phyloP scores from a whole-genome alignment of 73 alveolate genomes.

The Durusdinium trenchii region DNA sequence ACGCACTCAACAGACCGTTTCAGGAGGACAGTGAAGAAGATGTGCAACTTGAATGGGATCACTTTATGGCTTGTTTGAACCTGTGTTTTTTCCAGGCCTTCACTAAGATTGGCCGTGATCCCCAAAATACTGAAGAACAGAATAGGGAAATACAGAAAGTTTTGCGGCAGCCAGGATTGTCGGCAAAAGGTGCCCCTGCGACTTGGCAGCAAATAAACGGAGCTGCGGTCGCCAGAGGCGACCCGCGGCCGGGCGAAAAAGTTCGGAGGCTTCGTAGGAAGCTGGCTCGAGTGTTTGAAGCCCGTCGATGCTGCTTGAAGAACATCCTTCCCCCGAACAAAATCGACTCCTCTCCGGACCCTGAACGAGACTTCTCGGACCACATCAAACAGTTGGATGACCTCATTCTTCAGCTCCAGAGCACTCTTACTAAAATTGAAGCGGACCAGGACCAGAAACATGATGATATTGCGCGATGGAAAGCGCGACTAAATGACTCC shows the following conservation, averaged over 20 bases:
- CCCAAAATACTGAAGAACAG: background rate
- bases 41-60: background rate
- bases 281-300: background rate
- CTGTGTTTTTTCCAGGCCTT: background rate
- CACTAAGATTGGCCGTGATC: background rate
- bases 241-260: background rate
- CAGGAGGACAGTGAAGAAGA: background rate
- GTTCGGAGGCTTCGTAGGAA: background rate
- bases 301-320: background rate
- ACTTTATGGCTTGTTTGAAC: background rate
- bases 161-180: background rate
- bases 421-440: too few species aligned
- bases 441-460: background rate
- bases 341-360: background rate
- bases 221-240: background rate
- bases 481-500: background rate
- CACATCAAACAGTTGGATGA: background rate
- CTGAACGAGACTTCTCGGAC: background rate
- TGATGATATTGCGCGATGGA: background rate
- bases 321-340: background rate
- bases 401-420: background rate
- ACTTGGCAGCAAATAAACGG: background rate
- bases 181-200: background rate
- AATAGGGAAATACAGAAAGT: background rate
- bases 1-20: background rate